Base-by-base conservation (phyloP, 176 grass and related monocot species). In the Dendrocalamus sinicus region DNA sequence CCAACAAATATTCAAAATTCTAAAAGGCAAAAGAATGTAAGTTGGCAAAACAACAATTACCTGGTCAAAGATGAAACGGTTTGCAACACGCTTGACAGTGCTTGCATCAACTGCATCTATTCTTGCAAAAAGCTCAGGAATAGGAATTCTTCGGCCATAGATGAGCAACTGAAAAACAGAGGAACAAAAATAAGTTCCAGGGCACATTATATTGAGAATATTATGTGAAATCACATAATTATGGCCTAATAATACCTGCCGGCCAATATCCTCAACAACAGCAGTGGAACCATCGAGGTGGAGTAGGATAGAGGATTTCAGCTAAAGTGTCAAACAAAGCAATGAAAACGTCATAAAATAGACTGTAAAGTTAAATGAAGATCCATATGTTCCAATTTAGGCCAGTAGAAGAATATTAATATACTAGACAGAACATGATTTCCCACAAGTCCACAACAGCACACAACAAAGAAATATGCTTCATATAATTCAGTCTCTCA, bases 61-160 rank as follows among this genome's bases (percentile, higher is more conserved):
- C 94, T 99, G 97, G 83, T 99, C 97, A 88, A 99, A 99, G 86
- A 99, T 94, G 90, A 99, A 99, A 58, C 97, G 97, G 28, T 99
- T 99, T 37, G 97, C 94, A 64, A 99, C 92, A 83, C 97, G 92
- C 79, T 89, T 99, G 35, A 99, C 89, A 59, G 92, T 94, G 76
- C 88, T 96, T 75, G 97, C 92, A 57, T 99, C 97, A 79, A 99
- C 97, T 77, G 97, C 94, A 88, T 99, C 97, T 84, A 99, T 99
- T 73, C 97, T 96, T 44, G 97, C 90, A 85, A 99, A 99, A 90
- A 99, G 89, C 68, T 99, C 97, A 47, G 92, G 75, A 55, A 77
- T 88, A 35, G 97, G 92, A 74, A 99, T 85, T 94, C 97, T 96
- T 61, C 97, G 91, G n/a, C 97, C 97, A 85, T 99, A 99, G 61